phyloP scores from a whole-genome alignment of 2,329 filamentous ascomycete genomes.

The Sporothrix humicola region DNA sequence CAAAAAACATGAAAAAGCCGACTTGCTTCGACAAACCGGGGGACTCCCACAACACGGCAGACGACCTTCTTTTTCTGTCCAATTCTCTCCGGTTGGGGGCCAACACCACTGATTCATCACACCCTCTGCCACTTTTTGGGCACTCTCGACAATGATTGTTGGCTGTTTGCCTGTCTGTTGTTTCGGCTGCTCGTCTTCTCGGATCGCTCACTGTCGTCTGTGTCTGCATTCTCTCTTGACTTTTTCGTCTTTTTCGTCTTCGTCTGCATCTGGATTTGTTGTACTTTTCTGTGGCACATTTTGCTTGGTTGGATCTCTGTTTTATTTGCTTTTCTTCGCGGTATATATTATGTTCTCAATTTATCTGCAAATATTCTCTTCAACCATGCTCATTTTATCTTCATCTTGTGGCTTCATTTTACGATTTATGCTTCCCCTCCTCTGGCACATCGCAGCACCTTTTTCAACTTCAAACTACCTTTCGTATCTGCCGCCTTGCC shows the following conservation, averaged over 20 bases:
- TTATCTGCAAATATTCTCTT: background rate
- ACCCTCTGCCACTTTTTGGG: background rate
- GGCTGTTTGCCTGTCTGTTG: background rate
- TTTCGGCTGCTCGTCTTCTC: constrained; percentile 19
- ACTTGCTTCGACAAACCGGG: background rate
- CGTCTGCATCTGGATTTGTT: background rate
- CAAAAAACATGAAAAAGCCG: background rate
- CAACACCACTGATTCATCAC: constrained; percentile 27
- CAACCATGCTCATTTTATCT: background rate
- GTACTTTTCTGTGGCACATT: background rate
- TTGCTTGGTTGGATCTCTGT: background rate
- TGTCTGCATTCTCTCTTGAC: background rate
- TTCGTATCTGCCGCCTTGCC: background rate
- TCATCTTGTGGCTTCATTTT: background rate
- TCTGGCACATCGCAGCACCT: too few relatives aligned
- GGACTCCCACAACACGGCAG: background rate
- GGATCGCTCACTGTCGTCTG: background rate
- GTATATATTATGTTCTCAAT: constrained; percentile 24
- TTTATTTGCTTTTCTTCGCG: background rate
- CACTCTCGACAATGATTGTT: background rate
- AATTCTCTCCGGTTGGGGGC: background rate
- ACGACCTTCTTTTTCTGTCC: background rate
- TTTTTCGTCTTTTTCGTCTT: background rate
- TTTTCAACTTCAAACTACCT: too few relatives aligned
- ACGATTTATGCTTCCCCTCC: too few relatives aligned